Conservation (phyloP, 306 rosid species). For the Vachellia collinsii region DNA sequence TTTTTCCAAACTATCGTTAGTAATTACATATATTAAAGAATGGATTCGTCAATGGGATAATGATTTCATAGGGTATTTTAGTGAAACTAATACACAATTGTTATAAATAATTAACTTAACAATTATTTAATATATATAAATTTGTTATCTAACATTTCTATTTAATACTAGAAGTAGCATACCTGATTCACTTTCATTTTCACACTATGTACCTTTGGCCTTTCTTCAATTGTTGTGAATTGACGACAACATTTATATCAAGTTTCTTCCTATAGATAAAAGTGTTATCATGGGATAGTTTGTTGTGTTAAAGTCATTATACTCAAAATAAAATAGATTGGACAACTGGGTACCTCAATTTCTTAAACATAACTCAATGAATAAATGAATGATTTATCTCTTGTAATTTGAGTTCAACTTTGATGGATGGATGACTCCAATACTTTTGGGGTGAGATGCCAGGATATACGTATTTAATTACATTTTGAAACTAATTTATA, state of each 20-base stretch:
- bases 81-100: no score
- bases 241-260: background rate
- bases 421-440: background rate
- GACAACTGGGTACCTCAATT: background rate
- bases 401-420: background rate
- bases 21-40: no score
- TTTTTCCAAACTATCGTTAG: no score
- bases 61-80: no score
- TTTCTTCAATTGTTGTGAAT: background rate
- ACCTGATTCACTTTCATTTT: no score
- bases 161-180: no score
- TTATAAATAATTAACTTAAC: no score
- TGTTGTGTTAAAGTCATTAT: background rate
- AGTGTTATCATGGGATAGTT: background rate
- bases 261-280: background rate
- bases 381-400: background rate
- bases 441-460: background rate
- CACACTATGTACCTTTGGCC: no score
- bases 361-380: background rate
- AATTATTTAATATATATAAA: no score
- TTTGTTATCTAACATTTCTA: no score
- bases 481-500: background rate
- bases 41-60: no score
- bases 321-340: background rate
- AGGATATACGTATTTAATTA: background rate